A percentile compares a stretch with the other conserved stretches of the same genome.
Evolutionary conservation across 371 early-diverging fungal genomes (phyloP).

Genomic region (Mucor indicus): DNA sequence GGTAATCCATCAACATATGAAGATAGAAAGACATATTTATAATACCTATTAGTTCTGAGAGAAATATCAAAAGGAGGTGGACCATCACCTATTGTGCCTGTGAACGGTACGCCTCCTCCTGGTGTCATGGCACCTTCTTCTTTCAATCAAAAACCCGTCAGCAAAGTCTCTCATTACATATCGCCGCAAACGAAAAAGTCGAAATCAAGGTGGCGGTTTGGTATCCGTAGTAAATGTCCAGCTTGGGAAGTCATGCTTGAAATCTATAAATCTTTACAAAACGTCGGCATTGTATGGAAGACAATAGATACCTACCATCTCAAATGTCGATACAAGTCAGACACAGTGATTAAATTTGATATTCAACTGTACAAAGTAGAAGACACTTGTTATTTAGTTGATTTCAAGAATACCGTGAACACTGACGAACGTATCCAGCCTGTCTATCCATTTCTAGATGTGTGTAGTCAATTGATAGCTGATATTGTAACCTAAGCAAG

Average conservation of each 20-base stretch:
- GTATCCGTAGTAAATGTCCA: constrained; percentile 88
- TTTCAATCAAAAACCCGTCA: not conserved
- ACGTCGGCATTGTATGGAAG: constrained; percentile 91
- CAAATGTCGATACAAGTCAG: constrained; percentile 68
- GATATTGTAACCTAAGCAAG: too few relatives aligned
- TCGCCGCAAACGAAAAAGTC: constrained; percentile 29
- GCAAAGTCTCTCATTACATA: too few relatives aligned
- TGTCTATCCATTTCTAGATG: constrained; percentile 93
- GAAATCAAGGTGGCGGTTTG: constrained; percentile 89
- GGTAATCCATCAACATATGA: too few relatives aligned
- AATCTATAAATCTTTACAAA: constrained; percentile 88
- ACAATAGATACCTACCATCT: constrained; percentile 83
- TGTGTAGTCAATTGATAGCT: constrained; percentile 89
- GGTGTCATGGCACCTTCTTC: constrained; percentile 36
- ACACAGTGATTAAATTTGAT: constrained; percentile 81
- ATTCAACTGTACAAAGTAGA: constrained; percentile 92
- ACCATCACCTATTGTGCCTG: constrained; percentile 30
- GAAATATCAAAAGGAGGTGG: constrained; percentile 20
- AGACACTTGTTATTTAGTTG: constrained; percentile 86
- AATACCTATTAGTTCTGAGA: not conserved
- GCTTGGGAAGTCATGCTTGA: constrained; percentile 96
- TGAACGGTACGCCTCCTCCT: constrained; percentile 42
- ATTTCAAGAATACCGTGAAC: constrained; percentile 79
- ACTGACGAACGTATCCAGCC: constrained; percentile 48
- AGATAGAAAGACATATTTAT: too few relatives aligned